These are phyloP conservation scores for Strigomonas culicis DNA, from an alignment of 208 protist genomes.

Conservation along the genomic window DNA sequence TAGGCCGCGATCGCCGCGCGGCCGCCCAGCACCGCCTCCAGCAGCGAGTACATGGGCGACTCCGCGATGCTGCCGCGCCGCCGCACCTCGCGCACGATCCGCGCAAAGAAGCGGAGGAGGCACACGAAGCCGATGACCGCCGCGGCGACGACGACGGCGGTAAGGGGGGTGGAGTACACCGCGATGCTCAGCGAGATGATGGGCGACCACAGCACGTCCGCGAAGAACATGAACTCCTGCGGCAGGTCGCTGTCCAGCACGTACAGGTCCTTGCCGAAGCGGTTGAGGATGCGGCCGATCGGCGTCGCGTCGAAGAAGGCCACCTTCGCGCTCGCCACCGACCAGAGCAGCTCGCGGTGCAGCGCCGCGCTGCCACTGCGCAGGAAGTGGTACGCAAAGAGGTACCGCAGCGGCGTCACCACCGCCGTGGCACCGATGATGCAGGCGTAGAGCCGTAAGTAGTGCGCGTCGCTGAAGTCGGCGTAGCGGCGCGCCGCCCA, in stretches of 20 bases:
- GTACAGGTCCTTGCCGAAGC: slow-evolving; percentile 92
- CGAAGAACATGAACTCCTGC: slow-evolving; percentile 51
- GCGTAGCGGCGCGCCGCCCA: slow-evolving; percentile 41
- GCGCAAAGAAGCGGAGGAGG: slow-evolving; percentile 57
- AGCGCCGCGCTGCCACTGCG: slow-evolving; percentile 35
- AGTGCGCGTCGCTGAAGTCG: slow-evolving; percentile 15
- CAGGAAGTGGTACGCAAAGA: slow-evolving; percentile 28
- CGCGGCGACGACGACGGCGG: slow-evolving; percentile 40
- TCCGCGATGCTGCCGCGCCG: slow-evolving; percentile 84
- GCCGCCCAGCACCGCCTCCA: slow-evolving; percentile 90
- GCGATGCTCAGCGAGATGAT: slow-evolving; percentile 54
- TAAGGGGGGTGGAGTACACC: slow-evolving; percentile 45
- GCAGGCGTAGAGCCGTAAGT: slow-evolving; percentile 43
- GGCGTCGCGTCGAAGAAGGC: slow-evolving; percentile 95
- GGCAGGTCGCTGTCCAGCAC: slow-evolving; percentile 68
- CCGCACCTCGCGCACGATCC: slow-evolving; percentile 89
- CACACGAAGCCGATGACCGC: slow-evolving; percentile 45
- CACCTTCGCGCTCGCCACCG: slow-evolving; percentile 51
- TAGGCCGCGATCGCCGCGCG: slow-evolving; percentile 85
- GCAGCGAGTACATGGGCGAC: slow-evolving; percentile 92
- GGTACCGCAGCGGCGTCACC: slow-evolving; percentile 29
- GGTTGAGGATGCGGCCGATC: slow-evolving; percentile 92
- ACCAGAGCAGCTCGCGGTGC: slow-evolving; percentile 50
- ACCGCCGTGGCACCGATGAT: slow-evolving; percentile 33
- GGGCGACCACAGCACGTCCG: no score